Conservation (phyloP, 139 green algal genomes). For the Chlamydomonas schloesseri region DNA sequence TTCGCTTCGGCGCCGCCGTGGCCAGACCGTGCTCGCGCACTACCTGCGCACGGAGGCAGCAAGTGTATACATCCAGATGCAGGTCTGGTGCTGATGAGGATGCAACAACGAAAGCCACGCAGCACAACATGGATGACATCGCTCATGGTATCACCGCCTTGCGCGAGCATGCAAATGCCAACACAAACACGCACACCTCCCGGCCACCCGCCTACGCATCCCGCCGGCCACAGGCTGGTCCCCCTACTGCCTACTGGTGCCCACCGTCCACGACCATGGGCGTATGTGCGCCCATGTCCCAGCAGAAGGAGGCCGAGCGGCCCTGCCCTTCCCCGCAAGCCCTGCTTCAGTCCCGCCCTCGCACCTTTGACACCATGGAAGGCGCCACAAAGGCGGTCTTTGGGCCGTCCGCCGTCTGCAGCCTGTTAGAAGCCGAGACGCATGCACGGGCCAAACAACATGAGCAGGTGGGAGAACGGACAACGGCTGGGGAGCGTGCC, state of each 20-base stretch:
- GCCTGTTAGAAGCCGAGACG: too few relatives aligned
- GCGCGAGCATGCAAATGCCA: not conserved
- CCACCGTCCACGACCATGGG: too few relatives aligned
- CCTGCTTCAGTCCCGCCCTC: not conserved
- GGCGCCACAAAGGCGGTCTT: conserved; percentile 36
- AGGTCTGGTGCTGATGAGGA: not conserved
- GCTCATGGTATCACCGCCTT: too few relatives aligned
- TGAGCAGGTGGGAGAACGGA: too few relatives aligned
- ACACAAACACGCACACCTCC: not conserved
- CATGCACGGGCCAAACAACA: too few relatives aligned
- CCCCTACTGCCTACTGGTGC: too few relatives aligned
- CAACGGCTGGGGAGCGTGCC: not conserved
- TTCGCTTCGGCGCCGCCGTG: not conserved
- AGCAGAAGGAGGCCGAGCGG: too few relatives aligned
- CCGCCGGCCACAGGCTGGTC: too few relatives aligned
- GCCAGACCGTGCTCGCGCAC: conserved; percentile 18
- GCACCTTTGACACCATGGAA: conserved; percentile 1
- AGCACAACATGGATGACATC: too few relatives aligned
- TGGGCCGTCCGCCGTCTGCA: conserved; percentile 22
- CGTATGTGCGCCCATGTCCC: too few relatives aligned
- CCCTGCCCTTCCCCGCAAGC: not conserved
- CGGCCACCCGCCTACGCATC: too few relatives aligned
- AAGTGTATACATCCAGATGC: not conserved
- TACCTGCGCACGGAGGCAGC: not conserved
- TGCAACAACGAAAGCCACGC: too few relatives aligned